Conservation (phyloP, 1,284 basidiomycete species). For the Somion occarium region DNA sequence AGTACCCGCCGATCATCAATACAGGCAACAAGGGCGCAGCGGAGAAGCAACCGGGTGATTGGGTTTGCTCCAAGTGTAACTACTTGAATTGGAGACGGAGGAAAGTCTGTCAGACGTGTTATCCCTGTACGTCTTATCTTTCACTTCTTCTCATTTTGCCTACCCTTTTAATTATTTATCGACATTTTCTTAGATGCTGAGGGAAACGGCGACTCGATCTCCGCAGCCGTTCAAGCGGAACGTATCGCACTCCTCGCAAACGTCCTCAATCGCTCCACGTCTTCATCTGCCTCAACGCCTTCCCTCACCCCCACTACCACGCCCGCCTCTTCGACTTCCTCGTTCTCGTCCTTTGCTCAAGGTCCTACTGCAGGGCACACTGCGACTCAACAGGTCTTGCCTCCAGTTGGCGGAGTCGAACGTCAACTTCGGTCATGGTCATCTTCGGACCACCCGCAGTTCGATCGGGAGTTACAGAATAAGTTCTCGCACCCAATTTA, state of each 20-base stretch:
- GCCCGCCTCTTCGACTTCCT: constrained; percentile 7
- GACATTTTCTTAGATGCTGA: constrained; percentile 63
- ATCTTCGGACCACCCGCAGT: neutral
- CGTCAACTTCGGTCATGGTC: neutral
- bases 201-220: constrained; percentile 80
- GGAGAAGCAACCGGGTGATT: constrained; percentile 84
- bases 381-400: neutral
- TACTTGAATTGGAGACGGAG: constrained; percentile 83
- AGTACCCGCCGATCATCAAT: constrained; percentile 83
- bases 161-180: neutral
- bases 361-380: neutral
- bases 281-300: too few species aligned
- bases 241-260: constrained; percentile 70
- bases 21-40: constrained; percentile 87
- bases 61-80: constrained; percentile 81
- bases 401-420: neutral
- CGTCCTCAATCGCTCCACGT: constrained; percentile 49
- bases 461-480: neutral
- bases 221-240: constrained; percentile 75
- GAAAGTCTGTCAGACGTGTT: constrained; percentile 86
- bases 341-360: constrained; percentile 7
- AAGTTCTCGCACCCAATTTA: constrained; percentile 49
- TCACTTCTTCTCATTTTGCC: constrained; percentile 7
- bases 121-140: constrained; percentile 56
- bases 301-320: constrained; percentile 13